These are phyloP conservation scores for Trichosporon asahii DNA, from an alignment of 1,284 basidiomycete genomes.

Conservation along the genomic window DNA sequence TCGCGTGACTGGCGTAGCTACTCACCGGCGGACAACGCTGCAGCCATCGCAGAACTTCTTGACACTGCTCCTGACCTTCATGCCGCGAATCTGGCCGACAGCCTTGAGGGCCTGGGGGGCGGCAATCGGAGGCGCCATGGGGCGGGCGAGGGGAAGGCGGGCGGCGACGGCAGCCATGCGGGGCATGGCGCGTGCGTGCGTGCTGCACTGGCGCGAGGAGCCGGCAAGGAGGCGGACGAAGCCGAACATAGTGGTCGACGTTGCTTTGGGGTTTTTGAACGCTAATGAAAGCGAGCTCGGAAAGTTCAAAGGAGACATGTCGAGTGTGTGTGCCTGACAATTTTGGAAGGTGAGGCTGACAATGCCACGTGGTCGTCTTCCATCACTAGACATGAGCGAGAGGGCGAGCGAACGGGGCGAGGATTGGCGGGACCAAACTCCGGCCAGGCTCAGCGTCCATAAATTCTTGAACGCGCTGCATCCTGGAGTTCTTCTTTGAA, in stretches of 20 bases:
- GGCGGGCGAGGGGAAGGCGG: slow-evolving; percentile 11
- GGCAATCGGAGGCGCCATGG: background rate
- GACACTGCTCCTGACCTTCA: slow-evolving; percentile 94
- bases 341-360: background rate
- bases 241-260: slow-evolving; percentile 12
- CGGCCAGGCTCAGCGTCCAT: slow-evolving; percentile 1
- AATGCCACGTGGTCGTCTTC: background rate
- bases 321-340: slow-evolving; percentile 5
- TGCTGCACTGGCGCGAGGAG: slow-evolving; percentile 21
- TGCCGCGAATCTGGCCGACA: slow-evolving; percentile 60
- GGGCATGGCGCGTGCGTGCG: slow-evolving; percentile 13
- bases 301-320: slow-evolving; percentile 1
- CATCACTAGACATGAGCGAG: background rate
- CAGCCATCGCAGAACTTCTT: slow-evolving; percentile 91
- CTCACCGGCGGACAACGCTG: slow-evolving; percentile 64
- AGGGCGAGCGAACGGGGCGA: background rate
- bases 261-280: slow-evolving; percentile 1
- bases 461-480: slow-evolving; percentile 2
- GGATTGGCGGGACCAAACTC: background rate
- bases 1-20: background rate
- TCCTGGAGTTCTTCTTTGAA: slow-evolving; percentile 1
- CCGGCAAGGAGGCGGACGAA: slow-evolving; percentile 20
- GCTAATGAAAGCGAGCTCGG: background rate
- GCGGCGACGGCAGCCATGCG: slow-evolving; percentile 14
- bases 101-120: slow-evolving; percentile 23